A percentile compares a stretch with the other conserved stretches of the same genome.
Conservation (phyloP, 2,329 filamentous ascomycete genomes). For the Xylaria arbuscula region DNA sequence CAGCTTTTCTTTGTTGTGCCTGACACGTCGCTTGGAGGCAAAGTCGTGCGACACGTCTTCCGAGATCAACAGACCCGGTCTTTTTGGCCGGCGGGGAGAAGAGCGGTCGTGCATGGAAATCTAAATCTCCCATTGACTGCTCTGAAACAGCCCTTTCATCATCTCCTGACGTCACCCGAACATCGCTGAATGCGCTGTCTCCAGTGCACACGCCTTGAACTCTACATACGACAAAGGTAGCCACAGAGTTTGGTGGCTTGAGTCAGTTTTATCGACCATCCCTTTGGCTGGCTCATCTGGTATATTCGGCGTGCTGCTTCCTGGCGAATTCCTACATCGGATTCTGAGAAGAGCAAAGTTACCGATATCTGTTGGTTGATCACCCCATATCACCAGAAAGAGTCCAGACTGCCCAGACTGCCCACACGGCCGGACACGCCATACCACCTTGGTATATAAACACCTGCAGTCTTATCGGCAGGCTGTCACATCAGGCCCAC, state of each 20-base stretch:
- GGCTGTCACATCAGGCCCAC: slow-evolving; percentile 23
- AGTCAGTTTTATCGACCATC: slow-evolving; percentile 26
- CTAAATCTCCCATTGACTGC: slow-evolving; percentile 20
- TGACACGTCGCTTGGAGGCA: slow-evolving; percentile 19
- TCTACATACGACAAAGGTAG: slow-evolving; percentile 16
- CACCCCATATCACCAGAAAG: slow-evolving; percentile 8
- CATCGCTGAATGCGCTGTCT: slow-evolving; percentile 6
- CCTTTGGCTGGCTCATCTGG: neutral
- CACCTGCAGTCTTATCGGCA: slow-evolving; percentile 30
- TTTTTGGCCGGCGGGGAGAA: neutral
- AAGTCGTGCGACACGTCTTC: slow-evolving; percentile 29
- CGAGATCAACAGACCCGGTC: slow-evolving; percentile 23
- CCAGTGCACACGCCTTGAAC: slow-evolving; percentile 9
- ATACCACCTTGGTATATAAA: slow-evolving; percentile 2
- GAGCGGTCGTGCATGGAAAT: slow-evolving; percentile 6
- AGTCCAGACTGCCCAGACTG: neutral
- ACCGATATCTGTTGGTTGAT: neutral
- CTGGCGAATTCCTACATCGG: slow-evolving; percentile 4
- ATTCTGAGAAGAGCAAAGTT: slow-evolving; percentile 1
- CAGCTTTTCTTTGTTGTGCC: slow-evolving; percentile 5
- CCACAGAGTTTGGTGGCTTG: slow-evolving; percentile 8
- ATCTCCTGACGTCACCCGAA: slow-evolving; percentile 33
- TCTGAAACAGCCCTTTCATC: slow-evolving; percentile 31
- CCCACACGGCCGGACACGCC: slow-evolving; percentile 5
- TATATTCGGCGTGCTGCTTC: neutral